Percentiles rank a stretch among this genome's conserved stretches.
These are phyloP conservation scores for Pochonia chlamydosporia DNA, from an alignment of 2,329 filamentous ascomycete genomes.

Conservation along the genomic window DNA sequence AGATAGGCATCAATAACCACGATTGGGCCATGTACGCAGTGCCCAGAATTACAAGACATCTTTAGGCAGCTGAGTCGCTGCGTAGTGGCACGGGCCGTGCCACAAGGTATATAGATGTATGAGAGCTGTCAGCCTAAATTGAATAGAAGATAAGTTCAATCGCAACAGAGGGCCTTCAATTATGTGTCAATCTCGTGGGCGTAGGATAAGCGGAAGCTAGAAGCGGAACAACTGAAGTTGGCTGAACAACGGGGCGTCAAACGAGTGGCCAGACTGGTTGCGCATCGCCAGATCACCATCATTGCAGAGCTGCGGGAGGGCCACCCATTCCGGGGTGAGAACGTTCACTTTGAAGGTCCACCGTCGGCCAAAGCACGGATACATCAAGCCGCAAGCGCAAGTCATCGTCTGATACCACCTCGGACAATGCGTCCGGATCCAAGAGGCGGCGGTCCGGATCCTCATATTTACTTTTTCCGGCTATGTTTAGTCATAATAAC, in stretches of 20 bases:
- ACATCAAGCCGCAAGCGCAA: conserved; percentile 7
- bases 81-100: no score
- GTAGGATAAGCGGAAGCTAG: conserved; percentile 5
- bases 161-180: no score
- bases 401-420: conserved; percentile 5
- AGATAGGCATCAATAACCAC: no score
- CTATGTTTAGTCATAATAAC: no score
- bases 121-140: no score
- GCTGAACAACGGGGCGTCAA: conserved; percentile 10
- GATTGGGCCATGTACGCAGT: no score
- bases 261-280: conserved; percentile 12
- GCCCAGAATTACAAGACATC: no score
- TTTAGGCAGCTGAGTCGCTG: no score
- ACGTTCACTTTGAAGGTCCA: conserved; percentile 2
- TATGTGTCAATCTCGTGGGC: conserved; percentile 12
- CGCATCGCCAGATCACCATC: conserved; percentile 10
- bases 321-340: conserved; percentile 8
- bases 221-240: conserved; percentile 12
- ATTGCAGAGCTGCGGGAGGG: conserved; percentile 10
- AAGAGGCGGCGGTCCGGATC: conserved; percentile 10
- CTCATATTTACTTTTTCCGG: no score
- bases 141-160: no score
- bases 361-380: background rate
- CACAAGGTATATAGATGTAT: no score
- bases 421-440: conserved; percentile 3